A percentile compares a stretch with the other conserved stretches of the same genome.
phyloP scores from a whole-genome alignment of 129 eudicot species.

The Flaveria sonorensis region DNA sequence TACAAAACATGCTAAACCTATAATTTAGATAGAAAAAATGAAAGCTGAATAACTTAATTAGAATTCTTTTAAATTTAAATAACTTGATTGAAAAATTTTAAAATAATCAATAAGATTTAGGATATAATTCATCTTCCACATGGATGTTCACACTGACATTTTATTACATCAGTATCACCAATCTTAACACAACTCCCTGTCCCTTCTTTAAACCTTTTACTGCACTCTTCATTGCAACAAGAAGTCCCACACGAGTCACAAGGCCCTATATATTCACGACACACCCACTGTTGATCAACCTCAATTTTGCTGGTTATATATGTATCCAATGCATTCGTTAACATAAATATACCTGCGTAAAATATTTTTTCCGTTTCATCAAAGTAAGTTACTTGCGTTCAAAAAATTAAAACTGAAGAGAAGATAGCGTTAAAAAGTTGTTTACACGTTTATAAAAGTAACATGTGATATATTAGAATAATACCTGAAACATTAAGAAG shows the following conservation, averaged over 20 bases:
- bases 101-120: background rate
- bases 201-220: background rate
- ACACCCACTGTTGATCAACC: background rate
- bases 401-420: no score
- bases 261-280: background rate
- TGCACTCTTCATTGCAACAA: background rate
- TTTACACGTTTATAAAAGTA: background rate
- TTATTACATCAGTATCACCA: no score
- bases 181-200: background rate
- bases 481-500: slow-evolving; percentile 1
- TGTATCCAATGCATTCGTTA: background rate
- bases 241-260: background rate
- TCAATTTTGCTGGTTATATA: background rate
- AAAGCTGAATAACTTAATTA: no score
- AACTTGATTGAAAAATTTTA: no score
- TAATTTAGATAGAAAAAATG: no score
- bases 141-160: background rate
- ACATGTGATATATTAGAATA: background rate
- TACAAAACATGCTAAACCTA: no score
- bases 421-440: background rate
- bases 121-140: background rate
- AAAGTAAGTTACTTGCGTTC: no score
- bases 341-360: background rate
- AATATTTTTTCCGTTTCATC: background rate
- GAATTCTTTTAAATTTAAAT: no score